Conservation (phyloP, 768 basidiomycete species). For the Naganishia onofrii region DNA sequence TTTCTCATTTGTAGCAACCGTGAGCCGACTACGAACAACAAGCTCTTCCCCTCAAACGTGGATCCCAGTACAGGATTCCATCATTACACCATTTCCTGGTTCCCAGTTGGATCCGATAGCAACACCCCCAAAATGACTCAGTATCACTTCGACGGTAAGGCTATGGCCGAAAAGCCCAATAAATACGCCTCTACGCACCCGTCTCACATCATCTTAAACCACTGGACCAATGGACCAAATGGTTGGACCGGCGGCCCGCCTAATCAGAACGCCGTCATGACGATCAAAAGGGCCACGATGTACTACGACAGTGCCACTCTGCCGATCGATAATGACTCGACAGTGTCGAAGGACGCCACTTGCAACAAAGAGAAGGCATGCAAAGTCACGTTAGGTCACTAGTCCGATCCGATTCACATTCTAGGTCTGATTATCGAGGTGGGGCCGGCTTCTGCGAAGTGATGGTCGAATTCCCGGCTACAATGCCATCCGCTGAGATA, state of each 20-base stretch:
- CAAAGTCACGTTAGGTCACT: not conserved
- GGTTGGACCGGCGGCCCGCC: not conserved
- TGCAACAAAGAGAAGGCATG: not conserved
- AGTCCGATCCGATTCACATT: not conserved
- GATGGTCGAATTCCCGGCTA: no score
- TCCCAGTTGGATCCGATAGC: constrained; percentile 10
- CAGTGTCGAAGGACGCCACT: not conserved
- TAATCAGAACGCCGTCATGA: not conserved
- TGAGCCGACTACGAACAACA: not conserved
- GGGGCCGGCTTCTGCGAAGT: not conserved
- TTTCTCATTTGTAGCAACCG: not conserved
- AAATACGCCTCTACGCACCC: not conserved
- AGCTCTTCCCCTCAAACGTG: constrained; percentile 23
- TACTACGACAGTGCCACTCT: not conserved
- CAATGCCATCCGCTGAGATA: no score
- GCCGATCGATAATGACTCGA: not conserved
- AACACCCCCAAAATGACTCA: not conserved
- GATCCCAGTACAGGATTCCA: constrained; percentile 31
- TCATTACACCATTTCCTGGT: constrained; percentile 35
- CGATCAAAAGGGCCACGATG: not conserved
- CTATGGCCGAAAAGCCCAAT: not conserved
- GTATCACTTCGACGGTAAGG: not conserved
- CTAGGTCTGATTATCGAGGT: not conserved
- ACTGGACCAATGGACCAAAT: not conserved
- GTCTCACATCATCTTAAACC: not conserved